phyloP scores from a whole-genome alignment of 140 eudicot species.

The Flaveria floridana region DNA sequence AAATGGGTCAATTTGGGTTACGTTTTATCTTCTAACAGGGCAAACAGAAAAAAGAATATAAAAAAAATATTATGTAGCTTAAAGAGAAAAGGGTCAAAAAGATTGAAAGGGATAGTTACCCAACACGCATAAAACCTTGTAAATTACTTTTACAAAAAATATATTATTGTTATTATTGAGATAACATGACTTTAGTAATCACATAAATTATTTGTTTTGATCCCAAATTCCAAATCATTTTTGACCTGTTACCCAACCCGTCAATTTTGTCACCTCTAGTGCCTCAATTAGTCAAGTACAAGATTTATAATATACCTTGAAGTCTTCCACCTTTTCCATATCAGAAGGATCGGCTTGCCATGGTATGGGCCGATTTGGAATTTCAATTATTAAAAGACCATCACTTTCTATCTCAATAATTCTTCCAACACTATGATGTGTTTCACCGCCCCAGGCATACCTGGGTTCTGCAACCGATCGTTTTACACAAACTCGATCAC shows the following conservation, averaged over 20 bases:
- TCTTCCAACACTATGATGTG: constrained; percentile 96
- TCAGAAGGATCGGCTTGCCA: constrained; percentile 99
- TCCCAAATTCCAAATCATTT: not conserved
- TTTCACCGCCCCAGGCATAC: constrained; percentile 99
- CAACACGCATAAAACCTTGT: not conserved
- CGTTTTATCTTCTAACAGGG: not conserved
- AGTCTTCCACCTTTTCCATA: constrained; percentile 96
- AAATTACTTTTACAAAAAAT: too few relatives aligned
- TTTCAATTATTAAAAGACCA: constrained; percentile 89
- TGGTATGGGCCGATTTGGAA: constrained; percentile 88
- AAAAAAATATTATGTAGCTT: not conserved
- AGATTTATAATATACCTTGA: constrained; percentile 61
- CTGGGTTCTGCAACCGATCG: constrained; percentile 98
- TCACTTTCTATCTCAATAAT: constrained; percentile 90
- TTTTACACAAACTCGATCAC: constrained; percentile 94
- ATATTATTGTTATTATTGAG: too few relatives aligned
- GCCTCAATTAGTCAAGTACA: not conserved
- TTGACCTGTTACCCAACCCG: not conserved
- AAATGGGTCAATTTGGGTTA: not conserved
- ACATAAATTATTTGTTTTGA: not conserved
- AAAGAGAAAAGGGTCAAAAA: not conserved
- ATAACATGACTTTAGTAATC: too few relatives aligned
- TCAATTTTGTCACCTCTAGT: not conserved
- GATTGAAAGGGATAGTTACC: not conserved
- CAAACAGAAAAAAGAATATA: not conserved